Percentiles rank a stretch among this genome's conserved stretches.
These are phyloP conservation scores for Trypanosoma scelopori DNA, from an alignment of 208 protist genomes.

Conservation along the genomic window DNA sequence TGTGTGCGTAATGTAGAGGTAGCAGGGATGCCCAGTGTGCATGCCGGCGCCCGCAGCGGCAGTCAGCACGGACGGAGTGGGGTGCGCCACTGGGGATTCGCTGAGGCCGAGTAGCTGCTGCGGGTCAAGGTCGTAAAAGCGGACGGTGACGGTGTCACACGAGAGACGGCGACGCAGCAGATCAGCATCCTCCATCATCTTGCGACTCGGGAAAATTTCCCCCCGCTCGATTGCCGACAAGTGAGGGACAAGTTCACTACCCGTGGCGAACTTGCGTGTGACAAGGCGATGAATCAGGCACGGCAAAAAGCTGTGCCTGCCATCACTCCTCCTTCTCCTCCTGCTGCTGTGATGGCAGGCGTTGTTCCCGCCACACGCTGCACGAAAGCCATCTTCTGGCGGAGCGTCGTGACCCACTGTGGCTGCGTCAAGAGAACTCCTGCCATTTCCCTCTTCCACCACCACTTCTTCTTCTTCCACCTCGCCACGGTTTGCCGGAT, in stretches of 20 bases:
- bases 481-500: not conserved
- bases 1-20: conserved; percentile 23
- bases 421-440: not conserved
- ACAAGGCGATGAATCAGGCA: conserved; percentile 13
- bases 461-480: not conserved
- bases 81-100: not conserved
- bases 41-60: not conserved
- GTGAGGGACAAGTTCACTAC: not conserved
- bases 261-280: too few relatives aligned
- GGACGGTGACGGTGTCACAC: conserved; percentile 3
- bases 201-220: conserved; percentile 16
- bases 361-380: not conserved
- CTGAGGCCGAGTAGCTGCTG: conserved; percentile 1
- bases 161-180: not conserved
- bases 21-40: conserved; percentile 19
- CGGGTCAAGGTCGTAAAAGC: conserved; percentile 26
- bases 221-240: conserved; percentile 13
- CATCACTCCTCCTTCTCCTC: too few relatives aligned
- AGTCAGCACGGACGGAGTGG: not conserved
- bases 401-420: too few relatives aligned
- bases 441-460: not conserved
- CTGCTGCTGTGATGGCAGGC: too few relatives aligned
- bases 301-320: conserved; percentile 1
- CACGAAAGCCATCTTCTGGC: not conserved
- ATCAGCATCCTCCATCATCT: conserved; percentile 10